phyloP scores from a whole-genome alignment of 352 stramenopile genomes.

The Phytophthora pseudosyringae region DNA sequence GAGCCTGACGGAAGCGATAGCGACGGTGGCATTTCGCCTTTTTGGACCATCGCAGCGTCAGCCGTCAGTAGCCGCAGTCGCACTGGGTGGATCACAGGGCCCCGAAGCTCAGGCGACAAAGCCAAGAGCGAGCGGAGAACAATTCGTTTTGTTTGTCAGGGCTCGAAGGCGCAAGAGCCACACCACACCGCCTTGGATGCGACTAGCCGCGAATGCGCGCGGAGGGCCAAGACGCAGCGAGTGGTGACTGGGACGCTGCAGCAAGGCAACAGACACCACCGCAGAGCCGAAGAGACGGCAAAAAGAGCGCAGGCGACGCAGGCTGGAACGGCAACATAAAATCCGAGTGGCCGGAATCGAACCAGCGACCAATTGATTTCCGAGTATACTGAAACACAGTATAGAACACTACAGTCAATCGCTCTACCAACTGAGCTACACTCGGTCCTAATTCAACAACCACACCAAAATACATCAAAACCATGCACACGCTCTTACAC shows the following conservation, averaged over 20 bases:
- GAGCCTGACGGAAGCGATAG: too few species aligned
- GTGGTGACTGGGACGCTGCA: background rate
- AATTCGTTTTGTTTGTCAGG: too few species aligned
- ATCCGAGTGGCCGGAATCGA: slow-evolving; percentile 21
- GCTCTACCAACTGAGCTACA: slow-evolving; percentile 25
- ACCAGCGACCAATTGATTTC: slow-evolving; percentile 23
- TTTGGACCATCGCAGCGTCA: background rate
- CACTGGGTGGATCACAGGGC: too few species aligned
- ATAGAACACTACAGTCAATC: slow-evolving; percentile 27
- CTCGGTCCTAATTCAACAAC: slow-evolving; percentile 15
- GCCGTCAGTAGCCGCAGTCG: too few species aligned
- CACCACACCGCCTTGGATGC: too few species aligned
- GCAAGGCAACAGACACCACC: background rate
- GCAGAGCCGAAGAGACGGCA: background rate
- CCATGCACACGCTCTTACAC: background rate
- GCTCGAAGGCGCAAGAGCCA: background rate
- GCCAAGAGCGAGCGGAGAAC: too few species aligned
- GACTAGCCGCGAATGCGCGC: background rate
- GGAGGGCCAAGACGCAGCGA: background rate
- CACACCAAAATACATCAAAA: slow-evolving; percentile 2
- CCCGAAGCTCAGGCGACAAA: too few species aligned
- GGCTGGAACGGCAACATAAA: background rate
- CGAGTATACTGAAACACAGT: slow-evolving; percentile 21
- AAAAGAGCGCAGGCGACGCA: too few species aligned
- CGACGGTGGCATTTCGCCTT: background rate